A percentile compares a stretch with the other conserved stretches of the same genome.
Conservation (phyloP, 192 early-diverging fungal species). For the Irineochytrium annulatum region DNA sequence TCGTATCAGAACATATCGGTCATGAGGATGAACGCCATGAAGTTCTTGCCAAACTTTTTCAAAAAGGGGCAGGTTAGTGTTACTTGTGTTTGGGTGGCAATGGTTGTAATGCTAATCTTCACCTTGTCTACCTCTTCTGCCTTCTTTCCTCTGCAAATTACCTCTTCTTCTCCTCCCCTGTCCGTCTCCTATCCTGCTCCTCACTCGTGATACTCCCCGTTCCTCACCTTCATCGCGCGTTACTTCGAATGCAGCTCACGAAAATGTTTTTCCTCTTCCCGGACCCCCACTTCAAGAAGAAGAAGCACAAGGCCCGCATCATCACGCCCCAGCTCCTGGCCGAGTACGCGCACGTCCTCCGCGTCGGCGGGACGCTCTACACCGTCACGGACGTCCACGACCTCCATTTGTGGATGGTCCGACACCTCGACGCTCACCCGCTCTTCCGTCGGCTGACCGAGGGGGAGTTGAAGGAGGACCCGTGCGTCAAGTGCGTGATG, state of each 20-base stretch:
- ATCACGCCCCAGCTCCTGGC: conserved; percentile 83
- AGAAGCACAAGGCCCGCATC: conserved; percentile 97
- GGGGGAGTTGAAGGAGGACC: conserved; percentile 68
- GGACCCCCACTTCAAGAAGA: conserved; percentile 98
- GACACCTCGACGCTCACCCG: conserved; percentile 89
- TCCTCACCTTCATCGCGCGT: neutral
- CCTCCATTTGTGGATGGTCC: conserved; percentile 90
- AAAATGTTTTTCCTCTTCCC: conserved; percentile 99
- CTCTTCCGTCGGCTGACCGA: conserved; percentile 73
- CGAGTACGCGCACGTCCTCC: conserved; percentile 95
- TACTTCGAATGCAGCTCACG: conserved; percentile 68
- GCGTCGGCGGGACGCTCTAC: conserved; percentile 86
- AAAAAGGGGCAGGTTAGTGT: conserved; percentile 75
- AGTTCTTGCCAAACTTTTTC: conserved; percentile 98
- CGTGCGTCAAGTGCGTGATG: conserved; percentile 76
- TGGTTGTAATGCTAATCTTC: too few species aligned
- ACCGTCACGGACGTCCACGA: conserved; percentile 90
- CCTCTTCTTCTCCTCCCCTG: too few species aligned
- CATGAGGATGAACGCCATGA: conserved; percentile 98
- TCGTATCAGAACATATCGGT: conserved; percentile 95
- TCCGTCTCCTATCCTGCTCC: too few species aligned
- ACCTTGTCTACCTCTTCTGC: too few species aligned
- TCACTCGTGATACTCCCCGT: neutral
- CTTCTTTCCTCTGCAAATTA: too few species aligned
- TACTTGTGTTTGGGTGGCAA: too few species aligned